Evolutionary conservation across 768 basidiomycete species (phyloP), one percentile per base, ranked within the genome.

Genomic region (Lactifluus pinguis): DNA sequence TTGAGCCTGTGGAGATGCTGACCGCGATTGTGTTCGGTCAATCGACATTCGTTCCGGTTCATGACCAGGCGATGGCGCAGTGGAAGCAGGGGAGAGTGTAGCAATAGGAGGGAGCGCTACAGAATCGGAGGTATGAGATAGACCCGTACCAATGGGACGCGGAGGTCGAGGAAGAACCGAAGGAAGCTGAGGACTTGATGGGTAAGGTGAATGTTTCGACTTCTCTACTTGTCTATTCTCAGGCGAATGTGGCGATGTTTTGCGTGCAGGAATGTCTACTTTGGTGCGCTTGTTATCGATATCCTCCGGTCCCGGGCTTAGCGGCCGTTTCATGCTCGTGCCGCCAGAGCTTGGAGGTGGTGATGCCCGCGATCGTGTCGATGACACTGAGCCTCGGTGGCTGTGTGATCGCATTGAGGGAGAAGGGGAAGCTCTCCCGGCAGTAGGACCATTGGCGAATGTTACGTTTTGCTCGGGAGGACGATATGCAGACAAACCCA

Each of bases 91-190:
- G 7, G 86, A 83, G 25, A 89, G 72, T 7, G 85, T 86, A 25
- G 84, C 79, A 62, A 89, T 88, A 0, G 86, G 85, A 51, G 87
- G 87, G 1, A 89, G 76, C 1, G 83, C 77, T 48, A 86, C 80
- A 19, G 76, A 74, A 9, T 70, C 68, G 42, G 66, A 69, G 53
- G 70, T 48, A 65, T 80, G 76, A 5, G 74, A 72, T 53, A 81
- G 73, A 0, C 82, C 80, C 1, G 73, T 68, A 15, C 87, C 87
- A 53, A 87, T 78, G 11, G 87, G 87, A 29, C 85, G 79, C 49
- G 88, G 87, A 68, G 88, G 88, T 29, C 86, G 85, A 45, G 88
- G 88, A 36, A 90, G 77, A 7, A 81, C 79, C 34, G 79, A 77
- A 6, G 84, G 79, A 13, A 87, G 73, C 29, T 83, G 71, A 0